These are phyloP conservation scores for Trichoderma brevicompactum DNA, from an alignment of 2,329 filamentous ascomycete species.

Conservation along the genomic window DNA sequence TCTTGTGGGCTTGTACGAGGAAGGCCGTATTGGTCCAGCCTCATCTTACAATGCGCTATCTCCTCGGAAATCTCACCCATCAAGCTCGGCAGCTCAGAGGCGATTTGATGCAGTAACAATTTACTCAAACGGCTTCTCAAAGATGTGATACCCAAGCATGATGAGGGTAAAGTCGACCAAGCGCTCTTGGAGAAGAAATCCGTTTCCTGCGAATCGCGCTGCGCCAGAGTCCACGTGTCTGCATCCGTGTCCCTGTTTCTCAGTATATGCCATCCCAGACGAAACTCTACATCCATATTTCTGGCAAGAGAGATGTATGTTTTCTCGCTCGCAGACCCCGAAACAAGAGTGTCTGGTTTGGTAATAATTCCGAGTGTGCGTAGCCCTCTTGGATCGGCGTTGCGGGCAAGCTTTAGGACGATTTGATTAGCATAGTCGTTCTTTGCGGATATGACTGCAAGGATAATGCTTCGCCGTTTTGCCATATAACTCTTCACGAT, in stretches of 20 bases:
- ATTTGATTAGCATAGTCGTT: conserved; percentile 63
- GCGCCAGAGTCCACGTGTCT: conserved; percentile 36
- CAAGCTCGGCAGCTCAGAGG: conserved; percentile 51
- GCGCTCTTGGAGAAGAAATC: conserved; percentile 50
- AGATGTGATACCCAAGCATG: conserved; percentile 51
- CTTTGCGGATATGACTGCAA: conserved; percentile 62
- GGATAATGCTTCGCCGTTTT: conserved; percentile 60
- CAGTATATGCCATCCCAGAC: conserved; percentile 59
- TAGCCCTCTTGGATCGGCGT: conserved; percentile 35
- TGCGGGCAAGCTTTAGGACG: conserved; percentile 53
- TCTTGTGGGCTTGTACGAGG: conserved; percentile 51
- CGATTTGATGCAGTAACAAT: conserved; percentile 54
- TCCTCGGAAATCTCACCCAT: conserved; percentile 48
- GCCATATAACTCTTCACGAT: conserved; percentile 63
- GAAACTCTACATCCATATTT: conserved; percentile 53
- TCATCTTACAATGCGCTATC: conserved; percentile 41
- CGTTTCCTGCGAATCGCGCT: conserved; percentile 48
- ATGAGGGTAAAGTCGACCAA: conserved; percentile 45
- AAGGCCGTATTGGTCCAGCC: conserved; percentile 54
- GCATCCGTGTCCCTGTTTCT: conserved; percentile 50
- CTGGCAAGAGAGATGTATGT: conserved; percentile 48
- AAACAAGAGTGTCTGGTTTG: conserved; percentile 53
- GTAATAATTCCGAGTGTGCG: conserved; percentile 63
- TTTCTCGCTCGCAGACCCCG: conserved; percentile 45
- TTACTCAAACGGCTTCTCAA: conserved; percentile 56